A percentile compares a stretch with the other conserved stretches of the same genome.
phyloP scores from a whole-genome alignment of 257 asterid species.

The Paraleonurus japonicus region DNA sequence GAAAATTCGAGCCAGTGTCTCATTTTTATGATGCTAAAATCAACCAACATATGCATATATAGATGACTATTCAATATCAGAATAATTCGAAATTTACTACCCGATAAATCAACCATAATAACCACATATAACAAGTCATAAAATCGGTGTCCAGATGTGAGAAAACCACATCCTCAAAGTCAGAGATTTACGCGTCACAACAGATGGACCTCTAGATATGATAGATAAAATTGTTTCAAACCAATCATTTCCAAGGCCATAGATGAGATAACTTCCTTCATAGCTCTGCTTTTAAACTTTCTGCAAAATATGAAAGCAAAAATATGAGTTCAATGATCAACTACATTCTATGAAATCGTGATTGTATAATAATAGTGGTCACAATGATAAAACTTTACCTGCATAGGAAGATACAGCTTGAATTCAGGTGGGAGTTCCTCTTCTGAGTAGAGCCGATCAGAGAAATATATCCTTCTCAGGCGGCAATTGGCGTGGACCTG shows the following conservation, averaged over 20 bases:
- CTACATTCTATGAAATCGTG: background rate
- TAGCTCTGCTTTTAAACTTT: slow-evolving; percentile 32
- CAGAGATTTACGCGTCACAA: background rate
- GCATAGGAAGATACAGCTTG: slow-evolving; percentile 94
- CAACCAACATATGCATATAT: background rate
- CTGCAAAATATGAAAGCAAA: slow-evolving; percentile 34
- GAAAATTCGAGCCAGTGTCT: background rate
- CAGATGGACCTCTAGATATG: background rate
- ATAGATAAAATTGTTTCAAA: slow-evolving; percentile 1
- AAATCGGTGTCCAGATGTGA: background rate
- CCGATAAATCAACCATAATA: background rate
- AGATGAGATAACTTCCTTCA: slow-evolving; percentile 1
- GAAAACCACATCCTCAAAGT: background rate
- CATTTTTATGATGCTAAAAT: background rate
- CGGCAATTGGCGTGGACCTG: slow-evolving; percentile 95
- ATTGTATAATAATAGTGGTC: background rate
- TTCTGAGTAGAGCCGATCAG: slow-evolving; percentile 92
- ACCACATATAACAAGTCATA: background rate
- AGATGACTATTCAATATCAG: background rate
- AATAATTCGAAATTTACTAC: background rate
- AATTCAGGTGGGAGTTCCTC: slow-evolving; percentile 99
- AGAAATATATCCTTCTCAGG: slow-evolving; percentile 84
- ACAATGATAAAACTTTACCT: slow-evolving; percentile 42
- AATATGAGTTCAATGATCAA: slow-evolving; percentile 12
- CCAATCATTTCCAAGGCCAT: slow-evolving; percentile 7